A percentile compares a stretch with the other conserved stretches of the same genome.
Evolutionary conservation across 2,329 filamentous ascomycete species (phyloP).

Genomic region (Sordariomycetes sp.): DNA sequence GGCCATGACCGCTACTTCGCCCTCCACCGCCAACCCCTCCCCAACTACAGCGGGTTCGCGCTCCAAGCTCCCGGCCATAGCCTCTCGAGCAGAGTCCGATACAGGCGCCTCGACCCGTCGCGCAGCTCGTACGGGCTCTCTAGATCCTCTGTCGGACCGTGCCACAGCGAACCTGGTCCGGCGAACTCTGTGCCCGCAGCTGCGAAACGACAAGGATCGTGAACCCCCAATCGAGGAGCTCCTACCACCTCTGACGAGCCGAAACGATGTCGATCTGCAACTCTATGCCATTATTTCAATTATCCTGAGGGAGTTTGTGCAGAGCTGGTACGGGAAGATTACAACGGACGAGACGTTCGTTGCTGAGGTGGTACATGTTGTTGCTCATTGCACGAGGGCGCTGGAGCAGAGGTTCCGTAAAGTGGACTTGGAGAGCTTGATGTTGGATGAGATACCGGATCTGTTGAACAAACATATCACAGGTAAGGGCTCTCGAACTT

Average conservation of each 20-base stretch:
- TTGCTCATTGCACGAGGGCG: slow-evolving; percentile 83
- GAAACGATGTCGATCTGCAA: slow-evolving; percentile 87
- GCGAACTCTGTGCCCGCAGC: slow-evolving; percentile 71
- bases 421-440: slow-evolving; percentile 71
- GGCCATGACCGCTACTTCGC: slow-evolving; percentile 12
- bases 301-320: slow-evolving; percentile 81
- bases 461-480: slow-evolving; percentile 71
- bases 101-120: slow-evolving; percentile 3
- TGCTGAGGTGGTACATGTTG: slow-evolving; percentile 78
- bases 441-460: slow-evolving; percentile 82
- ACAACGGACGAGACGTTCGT: slow-evolving; percentile 85
- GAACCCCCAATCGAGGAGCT: slow-evolving; percentile 64
- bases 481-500: slow-evolving; percentile 43
- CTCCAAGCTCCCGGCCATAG: slow-evolving; percentile 3
- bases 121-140: neutral
- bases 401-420: slow-evolving; percentile 78
- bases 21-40: slow-evolving; percentile 5
- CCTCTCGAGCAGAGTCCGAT: slow-evolving; percentile 5
- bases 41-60: neutral
- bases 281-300: slow-evolving; percentile 89
- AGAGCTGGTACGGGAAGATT: slow-evolving; percentile 88
- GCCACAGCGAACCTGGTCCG: slow-evolving; percentile 76
- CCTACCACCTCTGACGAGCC: slow-evolving; percentile 84
- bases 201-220: slow-evolving; percentile 47
- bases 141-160: slow-evolving; percentile 59